Percentiles rank a stretch among this genome's conserved stretches.
phyloP scores from a whole-genome alignment of 2,329 filamentous ascomycete genomes.

The Sarocladium kiliense region DNA sequence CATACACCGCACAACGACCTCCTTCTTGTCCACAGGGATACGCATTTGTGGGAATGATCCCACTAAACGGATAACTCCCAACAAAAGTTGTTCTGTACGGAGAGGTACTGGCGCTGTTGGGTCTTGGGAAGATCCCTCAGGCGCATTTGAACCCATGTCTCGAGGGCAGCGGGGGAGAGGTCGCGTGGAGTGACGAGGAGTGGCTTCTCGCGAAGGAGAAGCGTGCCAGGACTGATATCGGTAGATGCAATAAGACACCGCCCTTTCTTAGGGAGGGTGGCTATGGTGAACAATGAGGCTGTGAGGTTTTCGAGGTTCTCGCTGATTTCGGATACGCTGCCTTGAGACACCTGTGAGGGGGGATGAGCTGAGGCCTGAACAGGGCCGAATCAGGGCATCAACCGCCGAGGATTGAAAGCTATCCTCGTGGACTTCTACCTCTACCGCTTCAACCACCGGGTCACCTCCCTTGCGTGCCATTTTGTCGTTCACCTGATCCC shows the following conservation, averaged over 20 bases:
- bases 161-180: background rate
- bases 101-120: background rate
- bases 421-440: too few relatives aligned
- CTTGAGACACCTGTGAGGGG: too few relatives aligned
- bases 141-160: background rate
- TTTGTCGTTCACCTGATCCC: too few relatives aligned
- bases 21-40: background rate
- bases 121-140: background rate
- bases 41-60: background rate
- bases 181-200: background rate
- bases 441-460: too few relatives aligned
- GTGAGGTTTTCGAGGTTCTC: background rate
- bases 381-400: too few relatives aligned
- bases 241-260: background rate
- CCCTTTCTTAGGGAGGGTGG: background rate
- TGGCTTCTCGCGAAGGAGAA: background rate
- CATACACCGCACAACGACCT: background rate
- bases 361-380: background rate
- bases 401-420: too few relatives aligned
- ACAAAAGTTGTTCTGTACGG: background rate
- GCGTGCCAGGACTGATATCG: background rate
- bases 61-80: background rate
- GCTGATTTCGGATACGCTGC: background rate
- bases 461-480: too few relatives aligned
- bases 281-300: background rate